Evolutionary conservation across 495 filamentous ascomycete species (phyloP).

Genomic region (Podospora pseudopauciseta): DNA sequence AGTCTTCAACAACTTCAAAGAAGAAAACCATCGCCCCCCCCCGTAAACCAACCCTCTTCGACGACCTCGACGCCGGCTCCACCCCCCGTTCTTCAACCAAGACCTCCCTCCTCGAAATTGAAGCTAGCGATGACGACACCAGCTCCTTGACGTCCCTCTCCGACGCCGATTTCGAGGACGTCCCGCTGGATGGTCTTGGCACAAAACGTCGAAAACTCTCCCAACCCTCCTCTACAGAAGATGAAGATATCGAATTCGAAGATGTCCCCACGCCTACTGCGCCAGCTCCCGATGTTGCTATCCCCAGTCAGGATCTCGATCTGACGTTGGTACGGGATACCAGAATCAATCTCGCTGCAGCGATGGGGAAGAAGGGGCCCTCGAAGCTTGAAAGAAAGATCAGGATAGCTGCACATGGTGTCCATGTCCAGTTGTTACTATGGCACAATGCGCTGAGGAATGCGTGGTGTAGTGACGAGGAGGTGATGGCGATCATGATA

Average conservation of each 20-base stretch:
- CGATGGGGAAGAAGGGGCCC: constrained; percentile 75
- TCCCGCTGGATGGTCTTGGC: constrained; percentile 19
- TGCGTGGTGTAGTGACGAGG: constrained; percentile 74
- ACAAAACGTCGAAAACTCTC: constrained; percentile 23
- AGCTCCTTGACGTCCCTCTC: constrained; percentile 59
- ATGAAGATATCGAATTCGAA: constrained; percentile 83
- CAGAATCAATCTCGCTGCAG: constrained; percentile 51
- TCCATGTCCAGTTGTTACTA: constrained; percentile 85
- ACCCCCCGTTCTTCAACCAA: constrained; percentile 49
- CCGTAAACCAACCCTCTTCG: constrained; percentile 61
- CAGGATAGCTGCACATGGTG: constrained; percentile 71
- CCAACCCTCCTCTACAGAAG: constrained; percentile 46
- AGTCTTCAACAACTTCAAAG: constrained; percentile 6
- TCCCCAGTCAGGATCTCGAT: constrained; percentile 59
- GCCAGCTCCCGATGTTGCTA: constrained; percentile 20
- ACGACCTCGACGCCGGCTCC: constrained; percentile 58
- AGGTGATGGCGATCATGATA: constrained; percentile 73
- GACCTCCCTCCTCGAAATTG: constrained; percentile 46
- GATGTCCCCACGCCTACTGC: constrained; percentile 58
- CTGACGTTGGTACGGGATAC: constrained; percentile 66
- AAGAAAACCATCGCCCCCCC: constrained; percentile 26
- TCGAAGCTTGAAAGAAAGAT: constrained; percentile 79
- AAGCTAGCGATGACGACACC: constrained; percentile 53
- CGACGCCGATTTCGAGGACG: constrained; percentile 67
- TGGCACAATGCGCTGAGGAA: constrained; percentile 89